phyloP scores from a whole-genome alignment of 106 monocot genomes.

The Dendrobium officinale region DNA sequence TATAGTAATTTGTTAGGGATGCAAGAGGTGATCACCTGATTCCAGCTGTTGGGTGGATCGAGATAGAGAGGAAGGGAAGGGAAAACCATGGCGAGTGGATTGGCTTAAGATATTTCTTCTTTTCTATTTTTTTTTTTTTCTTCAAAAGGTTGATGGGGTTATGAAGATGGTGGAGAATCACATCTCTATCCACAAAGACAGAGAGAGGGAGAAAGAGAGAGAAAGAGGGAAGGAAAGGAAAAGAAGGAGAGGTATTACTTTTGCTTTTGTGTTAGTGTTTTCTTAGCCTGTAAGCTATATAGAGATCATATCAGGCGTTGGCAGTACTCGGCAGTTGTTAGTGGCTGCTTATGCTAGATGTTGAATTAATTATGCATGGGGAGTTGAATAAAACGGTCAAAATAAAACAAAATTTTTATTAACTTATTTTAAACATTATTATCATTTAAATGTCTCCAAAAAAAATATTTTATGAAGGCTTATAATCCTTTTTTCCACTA shows the following conservation, averaged over 20 bases:
- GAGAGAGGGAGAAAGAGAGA: neutral
- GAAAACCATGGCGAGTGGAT: conserved; percentile 6
- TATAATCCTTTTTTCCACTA: too few species aligned
- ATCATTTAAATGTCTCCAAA: too few species aligned
- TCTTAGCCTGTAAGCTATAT: too few species aligned
- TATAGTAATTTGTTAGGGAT: neutral
- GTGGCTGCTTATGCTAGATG: too few species aligned
- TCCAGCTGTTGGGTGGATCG: conserved; percentile 13
- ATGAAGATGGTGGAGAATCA: too few species aligned
- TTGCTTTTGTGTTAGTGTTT: neutral
- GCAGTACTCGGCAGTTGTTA: too few species aligned
- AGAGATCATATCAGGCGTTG: too few species aligned
- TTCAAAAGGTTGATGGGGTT: conserved; percentile 9
- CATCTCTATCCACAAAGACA: neutral
- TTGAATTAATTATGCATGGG: too few species aligned
- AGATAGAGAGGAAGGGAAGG: conserved; percentile 9
- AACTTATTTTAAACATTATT: too few species aligned
- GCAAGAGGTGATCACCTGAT: conserved; percentile 4
- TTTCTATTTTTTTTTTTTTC: neutral
- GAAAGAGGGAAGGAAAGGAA: neutral
- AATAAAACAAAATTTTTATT: too few species aligned
- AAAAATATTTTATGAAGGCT: too few species aligned
- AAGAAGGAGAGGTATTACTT: neutral
- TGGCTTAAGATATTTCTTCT: neutral
- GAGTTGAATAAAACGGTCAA: too few species aligned